Conservation (phyloP, 1,284 basidiomycete genomes). For the Irpex sp. region DNA sequence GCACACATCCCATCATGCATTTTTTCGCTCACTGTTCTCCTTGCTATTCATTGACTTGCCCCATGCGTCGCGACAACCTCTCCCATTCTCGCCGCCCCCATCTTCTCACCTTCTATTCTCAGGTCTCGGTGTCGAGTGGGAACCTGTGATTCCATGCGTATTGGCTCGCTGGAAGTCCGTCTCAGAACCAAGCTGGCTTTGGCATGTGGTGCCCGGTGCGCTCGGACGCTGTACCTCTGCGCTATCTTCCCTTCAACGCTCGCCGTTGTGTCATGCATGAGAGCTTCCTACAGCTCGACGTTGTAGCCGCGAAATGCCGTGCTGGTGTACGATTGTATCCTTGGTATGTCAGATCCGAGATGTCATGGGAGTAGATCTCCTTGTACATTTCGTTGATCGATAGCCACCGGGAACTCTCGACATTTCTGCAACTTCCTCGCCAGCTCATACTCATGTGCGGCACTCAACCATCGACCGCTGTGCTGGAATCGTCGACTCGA, state of each 20-base stretch:
- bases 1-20: constrained; percentile 4
- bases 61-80: background rate
- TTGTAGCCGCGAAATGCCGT: constrained; percentile 33
- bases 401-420: constrained; percentile 14
- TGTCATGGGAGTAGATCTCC: constrained; percentile 14
- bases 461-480: background rate
- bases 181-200: background rate
- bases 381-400: constrained; percentile 38
- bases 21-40: constrained; percentile 1
- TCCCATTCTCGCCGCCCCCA: background rate
- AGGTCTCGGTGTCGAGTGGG: background rate
- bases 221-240: constrained; percentile 1
- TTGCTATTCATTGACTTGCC: background rate
- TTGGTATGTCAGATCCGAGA: constrained; percentile 17
- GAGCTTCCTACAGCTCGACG: constrained; percentile 41
- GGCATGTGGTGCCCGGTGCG: background rate
- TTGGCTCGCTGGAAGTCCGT: background rate
- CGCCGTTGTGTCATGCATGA: constrained; percentile 13
- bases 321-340: constrained; percentile 5
- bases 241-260: constrained; percentile 13
- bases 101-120: background rate
- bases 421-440: constrained; percentile 18
- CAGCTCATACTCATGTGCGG: background rate
- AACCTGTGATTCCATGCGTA: background rate
- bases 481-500: background rate